phyloP scores from a whole-genome alignment of 2,329 filamentous ascomycete species.

The Botrytis porri region DNA sequence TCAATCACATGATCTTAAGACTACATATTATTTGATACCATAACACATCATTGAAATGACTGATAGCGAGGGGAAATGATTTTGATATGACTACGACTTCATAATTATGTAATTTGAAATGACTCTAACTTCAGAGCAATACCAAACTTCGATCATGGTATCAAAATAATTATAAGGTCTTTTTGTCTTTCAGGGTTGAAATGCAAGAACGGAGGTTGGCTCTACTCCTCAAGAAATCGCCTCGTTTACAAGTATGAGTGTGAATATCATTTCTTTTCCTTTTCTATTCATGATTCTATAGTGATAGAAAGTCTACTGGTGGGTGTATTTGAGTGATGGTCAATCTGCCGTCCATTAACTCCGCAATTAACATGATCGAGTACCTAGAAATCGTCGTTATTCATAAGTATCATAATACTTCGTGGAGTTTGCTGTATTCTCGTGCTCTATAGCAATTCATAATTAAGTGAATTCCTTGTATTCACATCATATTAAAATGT shows the following conservation, averaged over 20 bases:
- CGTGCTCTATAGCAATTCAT: neutral
- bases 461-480: neutral
- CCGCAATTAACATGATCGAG: neutral
- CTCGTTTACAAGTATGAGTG: neutral
- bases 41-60: neutral
- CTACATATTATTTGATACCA: neutral
- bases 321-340: neutral
- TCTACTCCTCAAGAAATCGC: neutral
- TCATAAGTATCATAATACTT: neutral
- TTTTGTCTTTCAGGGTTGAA: rapidly evolving
- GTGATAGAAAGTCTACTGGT: neutral
- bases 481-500: neutral
- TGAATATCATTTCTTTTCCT: neutral
- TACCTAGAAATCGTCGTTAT: neutral
- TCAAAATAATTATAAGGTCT: neutral
- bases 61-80: rapidly evolving
- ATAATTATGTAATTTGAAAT: neutral
- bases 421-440: neutral
- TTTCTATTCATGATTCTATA: neutral
- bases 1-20: neutral
- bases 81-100: neutral
- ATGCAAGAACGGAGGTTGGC: rapidly evolving
- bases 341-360: neutral
- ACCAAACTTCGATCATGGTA: neutral
- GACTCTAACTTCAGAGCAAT: rapidly evolving